Percentiles rank a stretch among this genome's conserved stretches.
Conservation (phyloP, 805 yeast species). For the Kockiozyma suomiensis region DNA sequence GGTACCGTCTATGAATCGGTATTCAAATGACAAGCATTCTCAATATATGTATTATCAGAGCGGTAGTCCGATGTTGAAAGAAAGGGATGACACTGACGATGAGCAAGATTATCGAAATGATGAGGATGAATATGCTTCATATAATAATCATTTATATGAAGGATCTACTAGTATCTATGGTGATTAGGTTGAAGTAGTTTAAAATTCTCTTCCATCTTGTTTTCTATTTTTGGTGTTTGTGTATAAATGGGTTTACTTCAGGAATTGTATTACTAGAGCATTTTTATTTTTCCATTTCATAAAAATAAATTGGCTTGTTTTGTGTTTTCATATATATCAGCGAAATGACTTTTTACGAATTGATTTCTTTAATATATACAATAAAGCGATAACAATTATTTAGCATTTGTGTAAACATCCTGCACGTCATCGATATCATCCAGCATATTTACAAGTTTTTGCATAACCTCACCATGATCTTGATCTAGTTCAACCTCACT, state of each 20-base stretch:
- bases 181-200: neutral
- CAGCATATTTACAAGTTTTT: slow-evolving; percentile 60
- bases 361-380: too few species aligned
- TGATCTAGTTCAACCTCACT: slow-evolving; percentile 58
- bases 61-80: neutral
- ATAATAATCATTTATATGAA: neutral
- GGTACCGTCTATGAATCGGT: neutral
- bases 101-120: slow-evolving; percentile 1
- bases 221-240: too few species aligned
- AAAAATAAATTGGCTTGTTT: too few species aligned
- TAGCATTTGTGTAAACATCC: slow-evolving; percentile 67
- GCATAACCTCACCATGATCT: slow-evolving; percentile 55
- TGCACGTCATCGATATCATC: slow-evolving; percentile 86
- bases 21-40: neutral
- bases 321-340: too few species aligned
- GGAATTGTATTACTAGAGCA: neutral
- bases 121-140: neutral
- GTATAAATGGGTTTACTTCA: too few species aligned
- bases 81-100: neutral
- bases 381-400: neutral
- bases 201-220: neutral
- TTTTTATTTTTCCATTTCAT: neutral
- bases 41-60: slow-evolving; percentile 1
- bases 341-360: too few species aligned
- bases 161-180: neutral